Evolutionary conservation across 495 filamentous ascomycete species (phyloP).

Genomic region (Poronia punctata): DNA sequence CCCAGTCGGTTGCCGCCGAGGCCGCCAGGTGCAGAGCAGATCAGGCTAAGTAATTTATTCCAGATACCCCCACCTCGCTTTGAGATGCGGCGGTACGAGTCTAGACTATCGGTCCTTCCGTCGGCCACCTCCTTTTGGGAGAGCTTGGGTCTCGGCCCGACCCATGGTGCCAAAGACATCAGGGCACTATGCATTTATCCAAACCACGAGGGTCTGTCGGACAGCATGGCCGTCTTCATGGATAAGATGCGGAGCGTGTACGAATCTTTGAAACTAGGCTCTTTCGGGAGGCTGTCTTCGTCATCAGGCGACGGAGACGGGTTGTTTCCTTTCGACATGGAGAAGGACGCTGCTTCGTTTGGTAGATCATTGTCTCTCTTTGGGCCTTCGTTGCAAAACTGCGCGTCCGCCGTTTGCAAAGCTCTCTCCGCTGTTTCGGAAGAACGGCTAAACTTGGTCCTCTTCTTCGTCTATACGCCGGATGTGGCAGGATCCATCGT

Average conservation of each 20-base stretch:
- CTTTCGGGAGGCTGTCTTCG: conserved; percentile 51
- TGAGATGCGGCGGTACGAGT: conserved; percentile 69
- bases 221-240: conserved; percentile 61
- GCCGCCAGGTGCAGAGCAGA: conserved; percentile 29
- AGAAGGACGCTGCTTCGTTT: conserved; percentile 26
- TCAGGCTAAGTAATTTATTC: conserved; percentile 37
- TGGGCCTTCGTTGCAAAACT: conserved; percentile 18
- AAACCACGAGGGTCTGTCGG: conserved; percentile 45
- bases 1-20: conserved; percentile 39
- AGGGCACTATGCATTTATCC: conserved; percentile 77
- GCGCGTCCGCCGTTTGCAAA: conserved; percentile 27
- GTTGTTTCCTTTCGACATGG: conserved; percentile 47
- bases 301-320: conserved; percentile 50
- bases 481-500: conserved; percentile 56
- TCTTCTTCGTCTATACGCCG: conserved; percentile 83
- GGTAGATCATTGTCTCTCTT: conserved; percentile 26
- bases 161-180: conserved; percentile 71
- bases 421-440: conserved; percentile 25
- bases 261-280: conserved; percentile 71
- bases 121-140: conserved; percentile 86
- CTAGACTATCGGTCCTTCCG: conserved; percentile 68
- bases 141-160: conserved; percentile 72
- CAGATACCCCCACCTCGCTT: conserved; percentile 58
- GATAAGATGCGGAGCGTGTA: conserved; percentile 66
- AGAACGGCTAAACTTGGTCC: conserved; percentile 56